Evolutionary conservation across 441 rosid genomes (phyloP), one percentile per base, ranked within the genome.

Genomic region (Populus tomentosa): DNA sequence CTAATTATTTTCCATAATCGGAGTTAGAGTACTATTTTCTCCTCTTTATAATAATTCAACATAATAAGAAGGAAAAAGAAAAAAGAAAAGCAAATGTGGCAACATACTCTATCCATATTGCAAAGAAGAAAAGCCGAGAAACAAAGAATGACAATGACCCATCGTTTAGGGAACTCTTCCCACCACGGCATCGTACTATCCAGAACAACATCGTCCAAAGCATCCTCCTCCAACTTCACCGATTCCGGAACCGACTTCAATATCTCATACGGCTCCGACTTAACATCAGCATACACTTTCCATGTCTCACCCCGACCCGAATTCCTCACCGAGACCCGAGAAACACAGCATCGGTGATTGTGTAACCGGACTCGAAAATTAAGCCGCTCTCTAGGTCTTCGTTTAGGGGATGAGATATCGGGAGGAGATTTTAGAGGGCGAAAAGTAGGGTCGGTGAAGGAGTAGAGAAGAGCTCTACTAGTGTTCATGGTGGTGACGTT

Each of bases 71-170:
- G 7, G 8, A 21, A 24, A 56, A 63, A 9, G 40, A 5, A 18
- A 10, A 65, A 42, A 65, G 7, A 40, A 28, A 63, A 24, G 69
- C 18, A n/a, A 6, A 73, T 28, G 76, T 69, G 76, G n/a, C 62
- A 63, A 73, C 85, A 83, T 89, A 94, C 98, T 82, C 98, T 86
- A 70, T 94, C 98, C 98, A 94, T 93, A 64, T 94, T 94, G 82
- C 97, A 94, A 16, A 94, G 93, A 84, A 93, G 89, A 76, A 94
- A 94, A 64, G 98, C 92, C 14, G 94, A 90, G 84, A 89, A 94
- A 83, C 98, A 94, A 82, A 94, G 77, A 50, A 93, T 70, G 46
- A 94, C 98, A 10, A 94, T 91, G 77, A 90, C 84, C 97, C 97
- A 94, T 70, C 98, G 91, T 79, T 91, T 94, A 7, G 98, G 98